Conservation (phyloP, 2,329 filamentous ascomycete species). For the Aspergillus ruber region DNA sequence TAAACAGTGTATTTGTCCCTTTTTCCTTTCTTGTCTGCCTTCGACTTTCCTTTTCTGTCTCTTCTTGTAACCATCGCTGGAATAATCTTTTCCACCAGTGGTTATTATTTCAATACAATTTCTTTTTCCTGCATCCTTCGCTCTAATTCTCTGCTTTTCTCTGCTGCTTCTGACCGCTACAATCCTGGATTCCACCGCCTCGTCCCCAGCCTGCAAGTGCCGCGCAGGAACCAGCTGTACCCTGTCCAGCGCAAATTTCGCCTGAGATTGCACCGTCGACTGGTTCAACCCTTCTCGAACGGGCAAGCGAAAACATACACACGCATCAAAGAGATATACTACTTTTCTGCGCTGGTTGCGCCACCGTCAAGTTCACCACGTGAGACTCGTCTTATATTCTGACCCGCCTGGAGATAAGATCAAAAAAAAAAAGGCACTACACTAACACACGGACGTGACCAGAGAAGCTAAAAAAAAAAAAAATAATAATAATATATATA, state of each 20-base stretch:
- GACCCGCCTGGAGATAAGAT: slow-evolving; percentile 12
- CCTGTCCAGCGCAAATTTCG: slow-evolving; percentile 8
- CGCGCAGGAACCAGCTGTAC: background rate
- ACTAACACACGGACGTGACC: background rate
- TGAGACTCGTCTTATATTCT: slow-evolving; percentile 4
- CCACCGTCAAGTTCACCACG: slow-evolving; percentile 1
- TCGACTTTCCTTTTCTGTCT: background rate
- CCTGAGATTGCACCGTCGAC: slow-evolving; percentile 1
- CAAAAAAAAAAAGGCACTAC: slow-evolving; percentile 3
- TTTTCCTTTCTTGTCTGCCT: background rate
- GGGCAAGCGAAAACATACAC: background rate
- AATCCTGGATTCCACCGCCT: background rate
- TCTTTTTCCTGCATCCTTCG: too few species aligned
- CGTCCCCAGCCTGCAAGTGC: background rate
- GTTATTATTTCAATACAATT: background rate
- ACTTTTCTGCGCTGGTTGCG: background rate
- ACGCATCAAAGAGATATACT: background rate
- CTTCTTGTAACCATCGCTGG: background rate
- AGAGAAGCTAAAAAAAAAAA: too few species aligned
- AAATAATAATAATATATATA: too few species aligned
- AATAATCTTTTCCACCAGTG: background rate
- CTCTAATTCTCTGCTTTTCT: background rate
- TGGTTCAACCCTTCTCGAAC: background rate
- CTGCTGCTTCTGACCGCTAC: slow-evolving; percentile 13
- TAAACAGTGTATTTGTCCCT: background rate